Base-by-base conservation (phyloP, 2,329 filamentous ascomycete genomes). In the Neofusicoccum umdonicola region DNA sequence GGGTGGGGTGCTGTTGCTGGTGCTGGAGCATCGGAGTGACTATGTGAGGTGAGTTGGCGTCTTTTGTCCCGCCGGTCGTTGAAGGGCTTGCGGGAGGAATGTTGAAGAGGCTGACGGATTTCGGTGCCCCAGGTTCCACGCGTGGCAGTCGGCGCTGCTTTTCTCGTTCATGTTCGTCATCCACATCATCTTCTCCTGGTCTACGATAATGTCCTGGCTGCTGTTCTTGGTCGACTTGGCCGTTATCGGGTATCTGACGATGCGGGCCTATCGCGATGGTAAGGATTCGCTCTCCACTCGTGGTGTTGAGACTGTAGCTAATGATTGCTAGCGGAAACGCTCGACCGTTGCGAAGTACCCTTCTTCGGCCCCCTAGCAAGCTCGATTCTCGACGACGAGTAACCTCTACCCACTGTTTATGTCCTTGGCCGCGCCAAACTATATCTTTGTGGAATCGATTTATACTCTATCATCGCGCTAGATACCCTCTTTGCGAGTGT, bases 21-120 rank as follows among this genome's bases (percentile, higher is more conserved):
- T 98, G 50, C 76, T 94, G 68, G 95, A 99, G 83, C 88, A 93
- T 74, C 95, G 97, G 82, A 97, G 93, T 74, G 95, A 99, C 79
- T 99, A 97, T 78, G 95, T 99, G 65, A 86, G 95, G 91, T 94
- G 79, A 65, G 85, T 66, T 65, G 27, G 15, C 12, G 27, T 48
- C 19, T 34, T 19, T 63, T n/a, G 3, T 39, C 2, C 19, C 19
- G 19, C 19, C 2, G 19, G 37, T 39, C 9, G 13, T 39, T 13
- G 37, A 11, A 39, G 11, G 37, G 37, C 13, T 39, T 39, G 37
- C 19, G 19, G 19, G 52, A 42, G 54, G 35, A 22, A 22, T 22
- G 19, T 22, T 48, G 31, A 67, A 57, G 69, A 63, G 35, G 17
- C 62, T 70, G 58, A 42, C 41, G 9, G 48, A 15, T 13, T 42